These are phyloP conservation scores for Nicotiana attenuata DNA, from an alignment of 257 asterid species.

Conservation along the genomic window DNA sequence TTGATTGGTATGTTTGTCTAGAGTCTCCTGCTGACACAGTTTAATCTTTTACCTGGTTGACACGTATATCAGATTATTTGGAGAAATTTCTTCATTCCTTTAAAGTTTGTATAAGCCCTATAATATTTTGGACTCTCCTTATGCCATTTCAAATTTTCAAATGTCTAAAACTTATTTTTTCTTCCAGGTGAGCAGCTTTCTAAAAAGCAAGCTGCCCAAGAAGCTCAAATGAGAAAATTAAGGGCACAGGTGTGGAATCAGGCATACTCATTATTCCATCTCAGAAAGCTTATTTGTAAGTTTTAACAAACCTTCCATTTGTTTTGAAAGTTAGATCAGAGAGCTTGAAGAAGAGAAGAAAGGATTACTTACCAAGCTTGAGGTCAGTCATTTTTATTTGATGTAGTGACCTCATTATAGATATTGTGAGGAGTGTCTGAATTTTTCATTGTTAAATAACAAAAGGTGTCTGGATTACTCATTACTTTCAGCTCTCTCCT, in stretches of 20 bases:
- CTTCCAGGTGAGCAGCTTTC: constrained; percentile 92
- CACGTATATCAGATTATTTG: neutral
- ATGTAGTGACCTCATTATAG: neutral
- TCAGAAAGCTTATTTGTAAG: constrained; percentile 17
- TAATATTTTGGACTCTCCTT: neutral
- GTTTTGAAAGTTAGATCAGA: constrained; percentile 79
- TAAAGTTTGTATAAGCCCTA: neutral
- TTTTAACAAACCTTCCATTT: constrained; percentile 26
- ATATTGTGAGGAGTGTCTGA: neutral
- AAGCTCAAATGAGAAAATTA: constrained; percentile 81
- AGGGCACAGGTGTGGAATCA: constrained; percentile 82
- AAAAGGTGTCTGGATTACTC: neutral
- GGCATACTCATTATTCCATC: constrained; percentile 19
- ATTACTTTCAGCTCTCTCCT: constrained; percentile 1
- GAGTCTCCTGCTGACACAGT: neutral
- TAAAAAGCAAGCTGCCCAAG: constrained; percentile 98
- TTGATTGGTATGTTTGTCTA: neutral
- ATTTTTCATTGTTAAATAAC: neutral
- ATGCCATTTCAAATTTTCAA: neutral
- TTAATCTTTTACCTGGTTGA: neutral
- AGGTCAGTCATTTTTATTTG: constrained; percentile 41
- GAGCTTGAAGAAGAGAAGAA: constrained; percentile 99
- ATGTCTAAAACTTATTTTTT: constrained; percentile 14
- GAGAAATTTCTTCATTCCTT: neutral
- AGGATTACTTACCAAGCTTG: constrained; percentile 70